Percentiles rank a stretch among this genome's conserved stretches.
phyloP scores from a whole-genome alignment of 2,329 filamentous ascomycete genomes.

The Coleophoma crateriformis region DNA sequence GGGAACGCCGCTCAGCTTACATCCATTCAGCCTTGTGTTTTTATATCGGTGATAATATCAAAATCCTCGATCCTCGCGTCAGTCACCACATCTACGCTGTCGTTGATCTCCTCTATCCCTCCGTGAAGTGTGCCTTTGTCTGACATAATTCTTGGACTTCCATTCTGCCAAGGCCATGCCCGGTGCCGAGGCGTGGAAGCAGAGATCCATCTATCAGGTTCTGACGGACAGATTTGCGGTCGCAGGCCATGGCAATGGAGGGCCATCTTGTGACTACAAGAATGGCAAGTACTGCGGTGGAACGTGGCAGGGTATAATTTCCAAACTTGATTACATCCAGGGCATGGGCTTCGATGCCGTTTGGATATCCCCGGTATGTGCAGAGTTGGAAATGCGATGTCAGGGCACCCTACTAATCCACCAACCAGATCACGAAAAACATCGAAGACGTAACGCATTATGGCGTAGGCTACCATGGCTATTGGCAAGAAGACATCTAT shows the following conservation, averaged over 20 bases:
- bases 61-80: no score
- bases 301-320: slow-evolving; percentile 39
- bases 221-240: slow-evolving; percentile 36
- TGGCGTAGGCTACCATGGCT: slow-evolving; percentile 40
- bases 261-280: slow-evolving; percentile 25
- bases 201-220: slow-evolving; percentile 34
- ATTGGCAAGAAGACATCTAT: slow-evolving; percentile 40
- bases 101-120: no score
- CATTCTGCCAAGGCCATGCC: background rate
- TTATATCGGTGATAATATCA: no score
- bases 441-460: slow-evolving; percentile 21
- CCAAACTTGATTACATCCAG: slow-evolving; percentile 42
- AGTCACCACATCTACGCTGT: no score
- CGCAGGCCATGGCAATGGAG: slow-evolving; percentile 22
- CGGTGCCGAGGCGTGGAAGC: slow-evolving; percentile 24
- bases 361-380: slow-evolving; percentile 30
- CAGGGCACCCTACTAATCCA: background rate
- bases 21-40: no score
- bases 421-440: slow-evolving; percentile 27
- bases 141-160: no score
- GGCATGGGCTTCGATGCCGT: slow-evolving; percentile 41
- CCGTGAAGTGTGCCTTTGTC: no score
- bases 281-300: slow-evolving; percentile 38
- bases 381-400: background rate
- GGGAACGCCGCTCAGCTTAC: no score